phyloP scores from a whole-genome alignment of 2,329 filamentous ascomycete species.

The Trichoderma sp. region DNA sequence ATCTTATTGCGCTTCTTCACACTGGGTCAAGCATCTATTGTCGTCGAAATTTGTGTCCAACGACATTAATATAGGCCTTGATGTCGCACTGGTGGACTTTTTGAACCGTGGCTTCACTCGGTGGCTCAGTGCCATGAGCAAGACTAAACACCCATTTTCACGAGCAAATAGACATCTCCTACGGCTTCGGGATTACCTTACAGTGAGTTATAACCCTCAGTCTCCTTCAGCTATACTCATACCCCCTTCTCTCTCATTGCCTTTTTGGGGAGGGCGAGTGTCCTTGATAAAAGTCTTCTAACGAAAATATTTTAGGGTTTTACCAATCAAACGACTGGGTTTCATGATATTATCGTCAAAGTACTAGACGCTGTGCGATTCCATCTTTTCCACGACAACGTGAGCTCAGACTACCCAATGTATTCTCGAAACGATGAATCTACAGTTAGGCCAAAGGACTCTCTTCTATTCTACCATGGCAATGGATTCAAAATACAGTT shows the following conservation, averaged over 20 bases:
- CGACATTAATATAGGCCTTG: background rate
- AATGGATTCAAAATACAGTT: background rate
- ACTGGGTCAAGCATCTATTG: background rate
- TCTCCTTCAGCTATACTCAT: background rate
- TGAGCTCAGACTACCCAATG: background rate
- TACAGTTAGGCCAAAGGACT: background rate
- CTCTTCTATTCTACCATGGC: background rate
- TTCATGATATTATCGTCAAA: background rate
- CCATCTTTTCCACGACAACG: background rate
- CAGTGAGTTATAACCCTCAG: background rate
- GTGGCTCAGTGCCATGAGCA: background rate
- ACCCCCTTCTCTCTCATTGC: background rate
- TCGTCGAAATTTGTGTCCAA: rapidly evolving
- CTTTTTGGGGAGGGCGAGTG: background rate
- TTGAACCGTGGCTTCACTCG: background rate
- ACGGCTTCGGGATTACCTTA: background rate
- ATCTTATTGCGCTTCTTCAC: background rate
- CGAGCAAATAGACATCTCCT: background rate
- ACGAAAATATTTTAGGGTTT: background rate
- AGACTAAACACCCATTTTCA: background rate
- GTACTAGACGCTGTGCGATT: background rate
- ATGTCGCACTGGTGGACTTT: background rate
- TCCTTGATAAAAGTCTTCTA: background rate
- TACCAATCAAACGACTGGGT: background rate
- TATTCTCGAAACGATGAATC: too few species aligned